phyloP scores from a whole-genome alignment of 192 early-diverging fungal genomes.

The Linnemannia schmuckeri region DNA sequence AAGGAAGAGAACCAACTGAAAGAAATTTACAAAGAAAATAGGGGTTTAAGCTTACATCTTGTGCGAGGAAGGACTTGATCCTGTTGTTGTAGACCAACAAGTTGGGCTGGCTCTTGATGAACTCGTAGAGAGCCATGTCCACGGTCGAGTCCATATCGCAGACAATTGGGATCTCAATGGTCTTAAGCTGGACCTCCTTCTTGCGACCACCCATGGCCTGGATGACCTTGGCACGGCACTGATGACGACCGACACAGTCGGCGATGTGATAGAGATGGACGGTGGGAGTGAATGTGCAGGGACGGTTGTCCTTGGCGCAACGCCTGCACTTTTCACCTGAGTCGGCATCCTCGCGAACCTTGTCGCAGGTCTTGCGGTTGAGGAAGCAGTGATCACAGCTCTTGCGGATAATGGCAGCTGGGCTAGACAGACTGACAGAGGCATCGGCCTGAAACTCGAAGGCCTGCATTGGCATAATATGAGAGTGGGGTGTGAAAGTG shows the following conservation, averaged over 20 bases:
- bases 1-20: neutral
- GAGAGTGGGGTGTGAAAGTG: neutral
- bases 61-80: conserved; percentile 52
- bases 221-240: conserved; percentile 54
- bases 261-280: conserved; percentile 56
- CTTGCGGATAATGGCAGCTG: conserved; percentile 51
- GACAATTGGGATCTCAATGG: conserved; percentile 54
- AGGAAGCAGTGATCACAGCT: conserved; percentile 55
- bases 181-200: conserved; percentile 51
- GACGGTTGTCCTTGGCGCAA: conserved; percentile 55
- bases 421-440: conserved; percentile 46
- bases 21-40: no score
- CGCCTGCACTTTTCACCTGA: conserved; percentile 48
- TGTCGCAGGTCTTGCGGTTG: conserved; percentile 54
- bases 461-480: conserved; percentile 35
- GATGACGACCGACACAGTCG: conserved; percentile 55
- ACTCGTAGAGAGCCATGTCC: conserved; percentile 45
- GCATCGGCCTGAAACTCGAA: conserved; percentile 56
- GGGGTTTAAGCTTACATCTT: conserved; percentile 33
- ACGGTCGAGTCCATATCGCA: conserved; percentile 43
- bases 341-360: conserved; percentile 43
- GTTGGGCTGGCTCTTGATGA: conserved; percentile 53
- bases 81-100: conserved; percentile 52
- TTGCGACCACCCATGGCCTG: conserved; percentile 57
- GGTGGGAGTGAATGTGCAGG: conserved; percentile 53